Base-by-base conservation (phyloP, 306 rosid genomes). In the Cotoneaster glaucophyllus region DNA sequence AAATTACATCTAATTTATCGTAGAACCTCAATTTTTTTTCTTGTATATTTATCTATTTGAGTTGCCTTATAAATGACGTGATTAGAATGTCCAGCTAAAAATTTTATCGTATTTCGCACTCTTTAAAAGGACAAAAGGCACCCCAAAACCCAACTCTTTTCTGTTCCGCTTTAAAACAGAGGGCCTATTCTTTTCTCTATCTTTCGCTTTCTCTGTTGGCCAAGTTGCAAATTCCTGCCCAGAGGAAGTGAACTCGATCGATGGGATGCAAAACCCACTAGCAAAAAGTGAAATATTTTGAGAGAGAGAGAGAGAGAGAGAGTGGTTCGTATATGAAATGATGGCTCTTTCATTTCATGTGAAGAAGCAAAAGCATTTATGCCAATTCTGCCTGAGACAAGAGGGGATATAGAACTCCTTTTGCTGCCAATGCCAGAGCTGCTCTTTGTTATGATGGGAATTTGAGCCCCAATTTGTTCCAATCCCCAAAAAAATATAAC, bases 201-300 rank as follows among this genome's bases (percentile, higher is more conserved):
- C 76, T 74, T 80, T 82, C 22, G 34, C 81, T 76, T 80, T 81
- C 82, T 77, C 84, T 73, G 63, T 71, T 81, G 74, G 69, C 72
- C 79, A 72, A 72, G 76, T 62, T 78, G 79, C 71, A 73, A 59
- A 73, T 69, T 82, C 80, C 84, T 84, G 74, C 13, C 64, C 59
- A 48, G 54, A 48, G 21, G 54, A 48, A 17, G 8, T 15, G 54
- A 15, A 48, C 21, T 48, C 2, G 54, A 48, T 48, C 8, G 54
- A 48, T 15, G 54, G 39, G n/a, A 31, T 58, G 43, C 61, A 78
- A 69, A 45, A 66, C 74, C 80, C 76, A 78, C 87, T 62, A 64
- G 74, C 39, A 11, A 67, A 82, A 62, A 61, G 83, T 26, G 18
- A 44, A 70, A 21, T 63, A 66, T 73, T 25, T 56, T 19, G 3